These are phyloP conservation scores for Acacia crassicarpa DNA, from an alignment of 306 rosid genomes.

Conservation along the genomic window DNA sequence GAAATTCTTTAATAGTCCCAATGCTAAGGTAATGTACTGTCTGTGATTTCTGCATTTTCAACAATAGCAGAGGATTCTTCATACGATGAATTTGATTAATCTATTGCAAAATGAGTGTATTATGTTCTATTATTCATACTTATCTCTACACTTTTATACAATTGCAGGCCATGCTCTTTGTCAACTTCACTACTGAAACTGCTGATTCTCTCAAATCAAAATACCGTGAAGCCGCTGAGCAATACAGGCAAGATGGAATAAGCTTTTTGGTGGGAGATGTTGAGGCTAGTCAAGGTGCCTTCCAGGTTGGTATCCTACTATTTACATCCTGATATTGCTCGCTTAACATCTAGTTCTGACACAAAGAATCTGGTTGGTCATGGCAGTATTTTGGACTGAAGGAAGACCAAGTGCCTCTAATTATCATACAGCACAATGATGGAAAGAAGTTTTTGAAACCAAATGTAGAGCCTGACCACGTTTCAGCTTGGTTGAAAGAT, in stretches of 20 bases:
- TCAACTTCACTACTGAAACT: constrained; percentile 58
- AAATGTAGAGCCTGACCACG: constrained; percentile 64
- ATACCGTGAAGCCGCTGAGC: constrained; percentile 78
- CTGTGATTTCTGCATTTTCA: constrained; percentile 3
- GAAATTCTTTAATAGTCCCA: constrained; percentile 61
- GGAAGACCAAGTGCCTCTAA: constrained; percentile 81
- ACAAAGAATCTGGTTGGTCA: constrained; percentile 26
- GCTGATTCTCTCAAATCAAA: constrained; percentile 67
- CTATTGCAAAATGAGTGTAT: neutral
- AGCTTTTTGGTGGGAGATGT: constrained; percentile 83
- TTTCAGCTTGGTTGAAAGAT: constrained; percentile 74
- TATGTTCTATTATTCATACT: neutral
- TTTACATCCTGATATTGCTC: constrained; percentile 15
- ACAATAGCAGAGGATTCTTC: no score
- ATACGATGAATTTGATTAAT: neutral
- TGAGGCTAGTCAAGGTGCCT: constrained; percentile 72
- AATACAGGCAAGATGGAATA: constrained; percentile 54
- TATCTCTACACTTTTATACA: neutral
- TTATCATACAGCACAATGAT: constrained; percentile 67
- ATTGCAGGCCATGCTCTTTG: constrained; percentile 87
- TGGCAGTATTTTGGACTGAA: constrained; percentile 82
- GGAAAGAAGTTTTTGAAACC: constrained; percentile 72
- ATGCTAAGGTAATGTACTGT: constrained; percentile 60
- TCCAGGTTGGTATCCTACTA: constrained; percentile 61
- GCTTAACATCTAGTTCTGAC: constrained; percentile 24